Percentiles rank a stretch among this genome's conserved stretches.
phyloP scores from a whole-genome alignment of 1,139 yeast genomes.

The Debaryomycetaceae sp. region DNA sequence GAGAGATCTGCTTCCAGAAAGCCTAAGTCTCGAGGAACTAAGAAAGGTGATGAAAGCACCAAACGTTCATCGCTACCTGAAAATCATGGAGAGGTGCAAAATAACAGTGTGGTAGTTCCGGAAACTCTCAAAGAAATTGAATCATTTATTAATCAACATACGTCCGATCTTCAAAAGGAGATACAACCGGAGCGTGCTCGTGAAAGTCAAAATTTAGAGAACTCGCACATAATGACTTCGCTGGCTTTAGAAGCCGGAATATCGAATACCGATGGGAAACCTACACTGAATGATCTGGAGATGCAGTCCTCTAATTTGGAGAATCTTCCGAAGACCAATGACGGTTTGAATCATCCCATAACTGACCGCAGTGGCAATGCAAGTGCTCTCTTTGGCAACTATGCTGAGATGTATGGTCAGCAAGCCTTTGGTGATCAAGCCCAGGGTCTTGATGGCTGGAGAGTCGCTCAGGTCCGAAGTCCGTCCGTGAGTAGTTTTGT shows the following conservation, averaged over 20 bases:
- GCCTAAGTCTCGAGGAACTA: background rate
- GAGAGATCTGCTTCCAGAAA: background rate
- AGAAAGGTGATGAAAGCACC: background rate
- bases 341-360: background rate
- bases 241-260: too few species aligned
- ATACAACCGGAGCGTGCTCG: background rate
- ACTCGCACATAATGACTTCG: too few species aligned
- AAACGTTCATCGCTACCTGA: background rate
- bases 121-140: constrained; percentile 28
- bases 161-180: constrained; percentile 10
- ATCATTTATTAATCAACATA: constrained; percentile 26
- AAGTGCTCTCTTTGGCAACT: background rate
- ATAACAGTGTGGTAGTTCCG: constrained; percentile 9
- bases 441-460: background rate
- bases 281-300: too few species aligned
- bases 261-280: too few species aligned
- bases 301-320: background rate
- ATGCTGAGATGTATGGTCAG: background rate
- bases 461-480: too few species aligned
- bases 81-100: background rate
- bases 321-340: background rate
- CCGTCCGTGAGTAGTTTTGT: too few species aligned
- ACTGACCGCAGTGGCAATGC: background rate
- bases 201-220: too few species aligned
- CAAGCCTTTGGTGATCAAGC: background rate